Base-by-base conservation (phyloP, 441 rosid species). In the Syzygium syzygioides region DNA sequence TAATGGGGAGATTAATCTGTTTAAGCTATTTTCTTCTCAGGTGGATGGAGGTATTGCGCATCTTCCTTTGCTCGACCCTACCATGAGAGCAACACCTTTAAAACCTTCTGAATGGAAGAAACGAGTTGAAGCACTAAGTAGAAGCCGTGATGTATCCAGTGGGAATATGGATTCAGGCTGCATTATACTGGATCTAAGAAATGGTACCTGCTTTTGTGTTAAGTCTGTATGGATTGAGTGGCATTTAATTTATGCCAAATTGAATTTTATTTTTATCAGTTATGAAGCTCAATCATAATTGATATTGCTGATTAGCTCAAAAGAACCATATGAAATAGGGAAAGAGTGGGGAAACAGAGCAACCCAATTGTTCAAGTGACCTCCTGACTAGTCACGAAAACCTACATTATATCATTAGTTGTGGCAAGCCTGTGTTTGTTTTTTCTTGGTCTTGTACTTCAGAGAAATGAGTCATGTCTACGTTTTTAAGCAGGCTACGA, bases 51-150 rank as follows among this genome's bases (percentile, higher is more conserved):
- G 98, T 30, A 91, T 93, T 85, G 94, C 98, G 13, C 95, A 95
- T 91, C 98, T 97, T 87, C 99, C 98, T 71, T 84, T 97, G 91
- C 94, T 96, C 89, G 94, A 96, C 79, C 93, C 95, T 66, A 92
- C 95, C 10, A 93, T 94, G 94, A 93, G 95, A 91, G 98, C 99
- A 79, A 95, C 91, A 87, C 94, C 97, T 79, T 89, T 97, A 88
- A 89, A 93, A 60, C 99, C 99, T 86, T 95, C 94, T 37, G 96
- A 96, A 90, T 97, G 98, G 99, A 96, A 95, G 93, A 92, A 89
- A 86, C 94, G 92, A 93, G 87, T 97, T 87, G 93, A 93, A 91
- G 92, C 93, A 85, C 89, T 89, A 84, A 90, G 89, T 52, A 90
- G 90, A 86, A 88, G 83, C 55, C 88, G 86, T 57, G 80, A 90